Percentiles rank a stretch among this genome's conserved stretches.
Evolutionary conservation across 768 basidiomycete genomes (phyloP).

Genomic region (Mycena filopes): DNA sequence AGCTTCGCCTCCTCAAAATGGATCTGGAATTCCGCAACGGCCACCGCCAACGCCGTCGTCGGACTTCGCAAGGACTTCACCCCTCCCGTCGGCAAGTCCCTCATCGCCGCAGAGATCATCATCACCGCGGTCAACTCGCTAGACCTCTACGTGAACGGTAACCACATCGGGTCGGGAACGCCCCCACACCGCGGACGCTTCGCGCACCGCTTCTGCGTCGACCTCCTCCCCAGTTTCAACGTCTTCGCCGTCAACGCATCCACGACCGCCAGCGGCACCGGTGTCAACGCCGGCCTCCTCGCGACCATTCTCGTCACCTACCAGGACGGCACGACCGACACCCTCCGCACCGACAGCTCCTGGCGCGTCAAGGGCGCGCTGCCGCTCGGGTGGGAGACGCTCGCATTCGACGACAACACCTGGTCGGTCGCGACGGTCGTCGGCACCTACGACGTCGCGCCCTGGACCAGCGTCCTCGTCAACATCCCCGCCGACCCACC

Average conservation of each 20-base stretch:
- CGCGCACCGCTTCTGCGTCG: slow-evolving; percentile 9
- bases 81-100: neutral
- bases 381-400: neutral
- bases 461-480: neutral
- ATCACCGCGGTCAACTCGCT: slow-evolving; percentile 11
- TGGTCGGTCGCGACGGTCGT: slow-evolving; percentile 1
- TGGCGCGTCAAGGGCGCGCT: slow-evolving; percentile 1
- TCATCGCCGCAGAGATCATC: neutral
- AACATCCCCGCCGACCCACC: slow-evolving; percentile 5
- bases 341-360: neutral
- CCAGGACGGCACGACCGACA: slow-evolving; percentile 13
- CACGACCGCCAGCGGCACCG: neutral
- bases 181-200: neutral
- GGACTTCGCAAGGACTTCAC: neutral
- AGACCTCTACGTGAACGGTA: slow-evolving; percentile 13
- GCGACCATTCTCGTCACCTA: slow-evolving; percentile 12
- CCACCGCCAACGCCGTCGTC: neutral
- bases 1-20: slow-evolving; percentile 10
- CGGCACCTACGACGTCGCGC: neutral
- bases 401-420: neutral
- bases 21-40: slow-evolving; percentile 2
- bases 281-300: neutral
- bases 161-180: neutral
- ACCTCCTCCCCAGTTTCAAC: slow-evolving; percentile 8
- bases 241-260: slow-evolving; percentile 18